These are phyloP conservation scores for Taiozyma sp. DNA, from an alignment of 1,139 yeast genomes.

Conservation along the genomic window DNA sequence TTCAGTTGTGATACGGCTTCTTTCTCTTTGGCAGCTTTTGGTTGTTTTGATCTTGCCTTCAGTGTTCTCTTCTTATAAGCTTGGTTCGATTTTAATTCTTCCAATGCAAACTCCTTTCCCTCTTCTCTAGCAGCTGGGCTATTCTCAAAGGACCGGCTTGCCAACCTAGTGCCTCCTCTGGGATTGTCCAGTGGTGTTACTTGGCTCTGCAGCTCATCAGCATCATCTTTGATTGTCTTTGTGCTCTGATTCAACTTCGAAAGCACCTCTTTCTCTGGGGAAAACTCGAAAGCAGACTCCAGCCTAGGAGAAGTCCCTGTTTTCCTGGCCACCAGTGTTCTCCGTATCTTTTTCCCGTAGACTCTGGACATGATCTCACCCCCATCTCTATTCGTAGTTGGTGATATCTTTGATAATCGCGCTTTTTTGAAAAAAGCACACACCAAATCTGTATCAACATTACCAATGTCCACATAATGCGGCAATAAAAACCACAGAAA, in stretches of 20 bases:
- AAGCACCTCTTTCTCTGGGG: neutral
- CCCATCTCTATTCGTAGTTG: neutral
- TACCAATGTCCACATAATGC: neutral
- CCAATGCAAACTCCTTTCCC: neutral
- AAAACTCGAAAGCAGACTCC: neutral
- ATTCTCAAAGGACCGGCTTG: neutral
- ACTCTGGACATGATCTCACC: slow-evolving; percentile 1
- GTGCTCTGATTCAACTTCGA: neutral
- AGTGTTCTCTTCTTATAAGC: neutral
- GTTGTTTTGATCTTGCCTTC: neutral
- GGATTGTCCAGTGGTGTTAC: neutral
- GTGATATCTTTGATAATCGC: neutral
- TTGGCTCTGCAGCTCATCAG: neutral
- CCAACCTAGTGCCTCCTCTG: neutral
- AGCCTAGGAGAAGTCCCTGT: slow-evolving; percentile 4
- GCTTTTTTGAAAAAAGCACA: neutral
- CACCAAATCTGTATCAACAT: neutral
- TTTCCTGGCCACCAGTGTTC: slow-evolving; percentile 6
- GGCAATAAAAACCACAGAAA: neutral
- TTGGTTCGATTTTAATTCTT: neutral
- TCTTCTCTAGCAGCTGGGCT: neutral
- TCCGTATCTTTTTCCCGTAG: slow-evolving; percentile 11
- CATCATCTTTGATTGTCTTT: neutral
- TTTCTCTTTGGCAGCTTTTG: neutral
- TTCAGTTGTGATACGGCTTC: neutral